phyloP scores from a whole-genome alignment of 441 rosid species.

The Adansonia gregorii region DNA sequence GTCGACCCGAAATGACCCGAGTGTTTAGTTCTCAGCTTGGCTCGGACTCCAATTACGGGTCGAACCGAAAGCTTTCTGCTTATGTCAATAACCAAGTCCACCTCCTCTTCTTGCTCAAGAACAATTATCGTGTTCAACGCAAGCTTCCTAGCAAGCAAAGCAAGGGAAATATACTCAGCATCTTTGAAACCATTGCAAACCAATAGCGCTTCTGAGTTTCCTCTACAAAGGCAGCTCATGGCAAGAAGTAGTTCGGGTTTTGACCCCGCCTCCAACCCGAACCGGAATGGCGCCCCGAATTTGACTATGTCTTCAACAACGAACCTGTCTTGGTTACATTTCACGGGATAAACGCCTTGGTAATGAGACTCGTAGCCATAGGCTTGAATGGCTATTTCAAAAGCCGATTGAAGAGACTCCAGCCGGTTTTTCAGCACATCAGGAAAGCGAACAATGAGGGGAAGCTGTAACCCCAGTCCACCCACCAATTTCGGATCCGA shows the following conservation, averaged over 20 bases:
- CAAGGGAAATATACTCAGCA: slow-evolving; percentile 74
- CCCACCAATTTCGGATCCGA: slow-evolving; percentile 73
- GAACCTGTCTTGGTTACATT: slow-evolving; percentile 87
- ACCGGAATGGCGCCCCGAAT: slow-evolving; percentile 72
- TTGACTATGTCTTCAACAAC: slow-evolving; percentile 82
- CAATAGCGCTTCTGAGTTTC: slow-evolving; percentile 65
- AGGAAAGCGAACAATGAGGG: slow-evolving; percentile 73
- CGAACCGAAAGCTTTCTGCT: slow-evolving; percentile 63
- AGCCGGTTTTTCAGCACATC: slow-evolving; percentile 81
- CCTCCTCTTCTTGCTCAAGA: slow-evolving; percentile 89
- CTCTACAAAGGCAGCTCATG: slow-evolving; percentile 84
- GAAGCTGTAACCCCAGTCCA: slow-evolving; percentile 83
- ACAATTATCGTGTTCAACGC: slow-evolving; percentile 80
- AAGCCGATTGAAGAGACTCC: slow-evolving; percentile 74
- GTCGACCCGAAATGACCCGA: slow-evolving; percentile 95
- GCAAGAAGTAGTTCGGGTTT: slow-evolving; percentile 94
- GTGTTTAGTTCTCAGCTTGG: slow-evolving; percentile 88
- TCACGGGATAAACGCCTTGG: slow-evolving; percentile 94
- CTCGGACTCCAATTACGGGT: slow-evolving; percentile 83
- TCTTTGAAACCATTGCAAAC: slow-evolving; percentile 93
- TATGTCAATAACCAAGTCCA: slow-evolving; percentile 64
- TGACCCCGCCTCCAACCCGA: slow-evolving; percentile 91
- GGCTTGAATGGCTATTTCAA: slow-evolving; percentile 62
- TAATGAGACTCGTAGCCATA: slow-evolving; percentile 67
- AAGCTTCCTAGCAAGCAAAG: slow-evolving; percentile 69